Percentiles rank a stretch among this genome's conserved stretches.
phyloP scores from a whole-genome alignment of 495 filamentous ascomycete genomes.

The Immersiella caudata region DNA sequence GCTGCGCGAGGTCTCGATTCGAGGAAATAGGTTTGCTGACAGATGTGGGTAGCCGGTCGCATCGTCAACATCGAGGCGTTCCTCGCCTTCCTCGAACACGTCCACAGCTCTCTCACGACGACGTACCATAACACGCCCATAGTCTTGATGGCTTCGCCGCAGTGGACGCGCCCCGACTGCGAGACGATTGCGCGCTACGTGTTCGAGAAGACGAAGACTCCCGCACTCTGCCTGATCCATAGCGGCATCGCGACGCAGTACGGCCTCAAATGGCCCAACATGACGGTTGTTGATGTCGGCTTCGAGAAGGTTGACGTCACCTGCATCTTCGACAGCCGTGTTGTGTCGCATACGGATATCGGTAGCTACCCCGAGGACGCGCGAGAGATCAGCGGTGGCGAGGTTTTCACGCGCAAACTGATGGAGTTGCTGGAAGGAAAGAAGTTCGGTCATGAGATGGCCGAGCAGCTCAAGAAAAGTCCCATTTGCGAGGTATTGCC shows the following conservation, averaged over 20 bases:
- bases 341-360: conserved; percentile 50
- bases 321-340: conserved; percentile 75
- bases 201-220: conserved; percentile 95
- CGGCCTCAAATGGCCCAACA: conserved; percentile 73
- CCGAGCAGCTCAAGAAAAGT: conserved; percentile 90
- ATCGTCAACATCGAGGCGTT: conserved; percentile 90
- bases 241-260: conserved; percentile 80
- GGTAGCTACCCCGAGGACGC: conserved; percentile 57
- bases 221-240: conserved; percentile 84
- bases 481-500: conserved; percentile 86
- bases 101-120: conserved; percentile 83
- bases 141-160: conserved; percentile 80
- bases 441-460: conserved; percentile 82
- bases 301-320: conserved; percentile 90
- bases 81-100: conserved; percentile 83
- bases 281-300: conserved; percentile 88
- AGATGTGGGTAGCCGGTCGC: conserved; percentile 60
- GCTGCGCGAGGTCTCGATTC: neutral
- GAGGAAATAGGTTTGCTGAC: neutral
- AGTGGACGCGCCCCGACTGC: conserved; percentile 81
- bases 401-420: conserved; percentile 82
- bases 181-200: conserved; percentile 86
- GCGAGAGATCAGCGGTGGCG: conserved; percentile 76
- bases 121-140: conserved; percentile 91
- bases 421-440: conserved; percentile 66